A percentile compares a stretch with the other conserved stretches of the same genome.
These are phyloP conservation scores for Candida pseudocylindracea DNA, from an alignment of 1,139 yeast genomes.

Conservation along the genomic window DNA sequence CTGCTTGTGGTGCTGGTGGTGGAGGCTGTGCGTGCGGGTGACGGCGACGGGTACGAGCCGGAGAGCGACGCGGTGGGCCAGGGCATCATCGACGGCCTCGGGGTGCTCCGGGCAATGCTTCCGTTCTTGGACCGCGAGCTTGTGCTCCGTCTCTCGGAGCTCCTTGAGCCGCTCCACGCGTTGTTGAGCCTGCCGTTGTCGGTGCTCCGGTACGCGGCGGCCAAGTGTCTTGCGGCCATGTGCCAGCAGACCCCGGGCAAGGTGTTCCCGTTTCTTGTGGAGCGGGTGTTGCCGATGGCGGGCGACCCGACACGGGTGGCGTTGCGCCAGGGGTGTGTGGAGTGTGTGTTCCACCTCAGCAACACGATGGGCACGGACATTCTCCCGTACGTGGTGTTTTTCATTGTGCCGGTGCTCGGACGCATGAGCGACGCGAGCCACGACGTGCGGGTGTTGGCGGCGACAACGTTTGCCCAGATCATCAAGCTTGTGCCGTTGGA, in stretches of 20 bases:
- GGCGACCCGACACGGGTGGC: constrained; percentile 56
- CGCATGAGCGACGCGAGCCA: constrained; percentile 93
- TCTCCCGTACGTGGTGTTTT: constrained; percentile 82
- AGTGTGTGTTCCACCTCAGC: constrained; percentile 71
- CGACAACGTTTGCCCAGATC: constrained; percentile 91
- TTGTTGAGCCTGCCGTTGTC: constrained; percentile 44
- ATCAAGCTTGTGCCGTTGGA: constrained; percentile 91
- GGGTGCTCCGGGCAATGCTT: constrained; percentile 54
- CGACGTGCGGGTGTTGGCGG: constrained; percentile 77
- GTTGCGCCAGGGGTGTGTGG: constrained; percentile 87
- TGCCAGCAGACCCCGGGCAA: constrained; percentile 53
- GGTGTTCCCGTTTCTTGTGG: constrained; percentile 67
- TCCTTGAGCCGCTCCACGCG: constrained; percentile 22
- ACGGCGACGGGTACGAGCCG: constrained; percentile 8
- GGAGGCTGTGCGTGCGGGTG: constrained; percentile 9
- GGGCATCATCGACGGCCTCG: constrained; percentile 66
- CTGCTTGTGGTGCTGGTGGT: constrained; percentile 3
- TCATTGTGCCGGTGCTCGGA: constrained; percentile 90
- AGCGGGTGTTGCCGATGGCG: constrained; percentile 56
- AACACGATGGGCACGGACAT: constrained; percentile 74
- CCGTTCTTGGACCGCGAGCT: constrained; percentile 34
- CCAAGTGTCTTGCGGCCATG: constrained; percentile 72
- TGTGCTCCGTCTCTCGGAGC: constrained; percentile 11
- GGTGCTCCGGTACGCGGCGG: constrained; percentile 75
- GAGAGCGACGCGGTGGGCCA: constrained; percentile 43